A percentile compares a stretch with the other conserved stretches of the same genome.
Evolutionary conservation across 78 protist species (phyloP).

Genomic region (Tieghemostelium lacteum): DNA sequence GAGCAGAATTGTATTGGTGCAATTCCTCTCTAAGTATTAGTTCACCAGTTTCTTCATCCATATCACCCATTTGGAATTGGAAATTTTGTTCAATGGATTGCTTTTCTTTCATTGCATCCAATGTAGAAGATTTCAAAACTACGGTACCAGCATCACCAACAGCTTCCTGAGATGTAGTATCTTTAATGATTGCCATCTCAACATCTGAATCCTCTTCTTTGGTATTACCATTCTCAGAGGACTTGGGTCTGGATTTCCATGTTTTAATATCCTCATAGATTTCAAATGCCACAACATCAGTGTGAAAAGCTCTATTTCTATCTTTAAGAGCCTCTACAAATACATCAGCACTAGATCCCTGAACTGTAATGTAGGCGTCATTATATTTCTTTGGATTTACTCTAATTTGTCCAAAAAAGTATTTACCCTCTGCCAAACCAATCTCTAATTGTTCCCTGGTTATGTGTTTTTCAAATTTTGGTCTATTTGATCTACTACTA

Average conservation of each 20-base stretch:
- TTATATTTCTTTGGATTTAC: constrained; percentile 69
- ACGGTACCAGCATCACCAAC: constrained; percentile 68
- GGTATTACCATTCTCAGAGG: constrained; percentile 34
- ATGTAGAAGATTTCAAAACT: not conserved
- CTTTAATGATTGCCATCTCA: constrained; percentile 16
- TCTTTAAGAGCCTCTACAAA: constrained; percentile 38
- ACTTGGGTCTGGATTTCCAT: constrained; percentile 52
- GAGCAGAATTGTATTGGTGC: not conserved
- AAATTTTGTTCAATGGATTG: constrained; percentile 1
- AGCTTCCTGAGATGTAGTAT: constrained; percentile 5
- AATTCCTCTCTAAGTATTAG: not conserved
- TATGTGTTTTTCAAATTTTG: constrained; percentile 6
- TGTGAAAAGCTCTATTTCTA: constrained; percentile 79
- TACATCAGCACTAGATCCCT: constrained; percentile 36
- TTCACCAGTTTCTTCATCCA: constrained; percentile 12
- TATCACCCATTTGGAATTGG: not conserved
- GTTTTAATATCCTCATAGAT: constrained; percentile 27
- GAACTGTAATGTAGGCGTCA: constrained; percentile 82
- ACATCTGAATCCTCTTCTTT: not conserved
- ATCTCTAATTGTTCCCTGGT: constrained; percentile 11
- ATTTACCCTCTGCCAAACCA: constrained; percentile 23
- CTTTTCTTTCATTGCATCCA: not conserved
- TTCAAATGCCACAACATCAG: constrained; percentile 82
- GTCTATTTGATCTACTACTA: not conserved
- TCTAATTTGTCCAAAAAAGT: constrained; percentile 66